Evolutionary conservation across 345 rosid genomes (phyloP), one percentile per base, ranked within the genome.

Genomic region (Trapa bicornis): DNA sequence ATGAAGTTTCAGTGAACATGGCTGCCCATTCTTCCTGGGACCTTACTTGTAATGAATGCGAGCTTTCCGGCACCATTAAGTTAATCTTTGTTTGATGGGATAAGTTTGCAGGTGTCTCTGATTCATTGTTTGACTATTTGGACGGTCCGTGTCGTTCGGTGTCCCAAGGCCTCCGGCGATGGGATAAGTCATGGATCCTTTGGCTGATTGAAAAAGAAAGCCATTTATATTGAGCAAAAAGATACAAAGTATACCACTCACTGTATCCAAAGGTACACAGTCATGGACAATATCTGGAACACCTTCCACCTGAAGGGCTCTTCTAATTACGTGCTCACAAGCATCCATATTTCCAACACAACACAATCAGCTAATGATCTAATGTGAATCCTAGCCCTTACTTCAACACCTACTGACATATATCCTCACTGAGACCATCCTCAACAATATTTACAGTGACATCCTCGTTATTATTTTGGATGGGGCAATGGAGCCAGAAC

Each of bases 241-340:
- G 29, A 22, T 22, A 22, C 29, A 22, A 22, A 41, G 43, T 41
- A 41, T 37, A 6, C 29, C 29, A 22, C 29, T 22, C 29, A 0
- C 29, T 22, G 29, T 37, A 37, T 36, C 65, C 37, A 36, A 37
- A 37, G 43, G 43, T 37, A 62, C 50, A 41, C 16, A 0, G 36
- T 14, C 64, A 6, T 60, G 45, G 29, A 4, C 36, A 14, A 42
- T 4, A 64, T 64, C 48, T 62, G 14, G 57, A 52, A 4, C 29
- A 17, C 65, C 65, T 62, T 39, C 42, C 9, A 61, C 65, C 36
- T 6, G n/a, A 61, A 62, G 65, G 47, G 45, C 57, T 52, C 57
- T 17, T 52, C 57, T 17, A 52, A 15, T 15, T 52, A 16, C 57
- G n/a, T 2, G n/a, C 17, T 52, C 45, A 13, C 65, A 41, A 62